These are phyloP conservation scores for Crithidia bombi DNA, from an alignment of 208 protist species.

Conservation along the genomic window DNA sequence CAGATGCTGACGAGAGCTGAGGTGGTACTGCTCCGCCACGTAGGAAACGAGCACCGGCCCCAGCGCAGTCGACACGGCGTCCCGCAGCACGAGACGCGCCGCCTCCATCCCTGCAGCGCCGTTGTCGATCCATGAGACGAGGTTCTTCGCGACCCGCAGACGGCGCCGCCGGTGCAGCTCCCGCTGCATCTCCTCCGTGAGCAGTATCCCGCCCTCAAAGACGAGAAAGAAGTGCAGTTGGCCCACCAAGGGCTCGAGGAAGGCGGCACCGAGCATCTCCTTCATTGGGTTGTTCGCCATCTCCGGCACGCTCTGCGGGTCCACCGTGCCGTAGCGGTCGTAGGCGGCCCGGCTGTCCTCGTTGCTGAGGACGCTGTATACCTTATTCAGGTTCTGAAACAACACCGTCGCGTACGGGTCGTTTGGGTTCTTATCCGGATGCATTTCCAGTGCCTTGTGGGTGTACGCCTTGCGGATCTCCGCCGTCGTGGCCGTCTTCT, in stretches of 20 bases:
- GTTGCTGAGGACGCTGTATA: constrained; percentile 78
- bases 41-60: constrained; percentile 47
- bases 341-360: constrained; percentile 48
- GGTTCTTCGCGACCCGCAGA: constrained; percentile 53
- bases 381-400: constrained; percentile 66
- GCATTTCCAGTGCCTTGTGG: constrained; percentile 56
- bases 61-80: constrained; percentile 54
- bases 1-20: constrained; percentile 50
- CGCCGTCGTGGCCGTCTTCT: constrained; percentile 36
- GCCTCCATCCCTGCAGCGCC: constrained; percentile 23
- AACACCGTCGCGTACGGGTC: constrained; percentile 44
- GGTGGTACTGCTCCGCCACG: constrained; percentile 59
- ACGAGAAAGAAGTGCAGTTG: constrained; percentile 38
- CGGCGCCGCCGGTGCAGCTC: constrained; percentile 45
- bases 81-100: constrained; percentile 28
- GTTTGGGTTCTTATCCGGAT: constrained; percentile 77
- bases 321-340: constrained; percentile 48
- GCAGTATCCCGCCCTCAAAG: constrained; percentile 33
- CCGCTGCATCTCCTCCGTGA: constrained; percentile 27
- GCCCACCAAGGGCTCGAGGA: constrained; percentile 60
- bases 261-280: constrained; percentile 43
- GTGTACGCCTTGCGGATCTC: constrained; percentile 73
- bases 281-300: constrained; percentile 39
- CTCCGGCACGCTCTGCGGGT: constrained; percentile 19
- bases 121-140: constrained; percentile 45